These are phyloP conservation scores for Aurantiochytrium sp. DNA, from an alignment of 108 stramenopile species.

Conservation along the genomic window DNA sequence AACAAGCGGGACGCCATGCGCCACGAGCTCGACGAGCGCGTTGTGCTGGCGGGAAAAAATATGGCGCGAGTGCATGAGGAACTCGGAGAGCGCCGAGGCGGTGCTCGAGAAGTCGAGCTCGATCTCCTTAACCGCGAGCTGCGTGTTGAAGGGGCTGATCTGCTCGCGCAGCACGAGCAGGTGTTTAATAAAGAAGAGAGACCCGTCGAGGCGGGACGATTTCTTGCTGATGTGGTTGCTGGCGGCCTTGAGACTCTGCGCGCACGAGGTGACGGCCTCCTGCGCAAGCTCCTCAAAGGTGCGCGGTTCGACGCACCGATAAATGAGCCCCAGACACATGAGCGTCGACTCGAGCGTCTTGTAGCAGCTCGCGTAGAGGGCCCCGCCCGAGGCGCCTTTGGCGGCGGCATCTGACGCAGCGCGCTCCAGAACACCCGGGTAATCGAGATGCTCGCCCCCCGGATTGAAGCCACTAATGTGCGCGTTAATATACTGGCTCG, in stretches of 20 bases:
- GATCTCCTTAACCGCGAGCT: not conserved
- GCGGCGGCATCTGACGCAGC: not conserved
- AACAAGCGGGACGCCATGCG: not conserved
- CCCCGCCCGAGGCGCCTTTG: not conserved
- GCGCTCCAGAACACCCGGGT: not conserved
- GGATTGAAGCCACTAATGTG: not conserved
- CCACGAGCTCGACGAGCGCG: not conserved
- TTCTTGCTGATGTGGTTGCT: not conserved
- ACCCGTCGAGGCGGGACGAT: not conserved
- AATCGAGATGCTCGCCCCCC: not conserved
- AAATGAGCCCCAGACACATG: not conserved
- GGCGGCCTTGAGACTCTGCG: not conserved
- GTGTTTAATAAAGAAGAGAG: not conserved
- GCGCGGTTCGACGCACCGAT: slow-evolving; percentile 9
- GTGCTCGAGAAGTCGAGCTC: slow-evolving; percentile 18
- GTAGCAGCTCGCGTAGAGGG: not conserved
- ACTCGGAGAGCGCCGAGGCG: not conserved
- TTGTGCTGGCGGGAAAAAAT: slow-evolving; percentile 1
- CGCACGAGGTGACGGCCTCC: not conserved
- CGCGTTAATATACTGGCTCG: not conserved
- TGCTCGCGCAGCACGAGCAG: slow-evolving; percentile 31
- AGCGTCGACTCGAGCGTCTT: not conserved
- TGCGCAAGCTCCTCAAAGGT: slow-evolving; percentile 21
- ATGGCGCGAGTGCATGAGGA: not conserved
- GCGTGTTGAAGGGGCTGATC: not conserved